Base-by-base conservation (phyloP, 176 grass and related monocot species). In the Lolium perenne region DNA sequence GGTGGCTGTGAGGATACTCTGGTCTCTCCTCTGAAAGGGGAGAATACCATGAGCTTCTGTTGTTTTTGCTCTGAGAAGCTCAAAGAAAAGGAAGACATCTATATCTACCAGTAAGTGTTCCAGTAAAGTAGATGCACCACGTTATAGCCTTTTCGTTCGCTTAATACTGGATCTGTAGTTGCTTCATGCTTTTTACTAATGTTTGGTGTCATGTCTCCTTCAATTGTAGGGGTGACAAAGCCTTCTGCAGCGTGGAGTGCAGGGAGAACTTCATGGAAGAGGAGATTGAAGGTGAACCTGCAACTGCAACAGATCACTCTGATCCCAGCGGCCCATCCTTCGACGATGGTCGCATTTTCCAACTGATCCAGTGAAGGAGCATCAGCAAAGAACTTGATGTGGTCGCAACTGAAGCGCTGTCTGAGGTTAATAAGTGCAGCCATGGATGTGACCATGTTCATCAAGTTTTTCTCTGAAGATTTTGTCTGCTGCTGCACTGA, bases 391-490 rank as follows among this genome's bases (percentile, higher is more conserved):
- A 91, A 88, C 83, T 86, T 80, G 72, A 65, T 71, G 65, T 69
- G 80, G 63, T 92, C 78, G 32, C 84, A 84, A 89, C 87, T 86
- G 86, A 92, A 87, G 94, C 73, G 94, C 94, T 97, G 94, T 90
- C 80, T 81, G 85, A 90, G 88, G 89, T 94, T 90, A 90, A 90
- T 97, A 87, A 92, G 85, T 84, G 94, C 92, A 94, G 94, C 94
- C 89, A 86, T 88, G 92, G 92, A 74, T 92, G 78, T 88, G 91
- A 90, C 48, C 86, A 50, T 90, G 79, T 72, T 88, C 63, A 83
- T 70, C 26, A 53, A 78, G 85, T 78, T 89, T 45, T 94, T 84
- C 62, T 65, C 54, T 78, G 86, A 65, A 95, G 79, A 91, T 81
- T 91, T 91, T 93, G 84, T 88, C n/a, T 25, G 57, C 48, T 82